Conservation (phyloP, 805 yeast species). For the Sungouiella blattae region DNA sequence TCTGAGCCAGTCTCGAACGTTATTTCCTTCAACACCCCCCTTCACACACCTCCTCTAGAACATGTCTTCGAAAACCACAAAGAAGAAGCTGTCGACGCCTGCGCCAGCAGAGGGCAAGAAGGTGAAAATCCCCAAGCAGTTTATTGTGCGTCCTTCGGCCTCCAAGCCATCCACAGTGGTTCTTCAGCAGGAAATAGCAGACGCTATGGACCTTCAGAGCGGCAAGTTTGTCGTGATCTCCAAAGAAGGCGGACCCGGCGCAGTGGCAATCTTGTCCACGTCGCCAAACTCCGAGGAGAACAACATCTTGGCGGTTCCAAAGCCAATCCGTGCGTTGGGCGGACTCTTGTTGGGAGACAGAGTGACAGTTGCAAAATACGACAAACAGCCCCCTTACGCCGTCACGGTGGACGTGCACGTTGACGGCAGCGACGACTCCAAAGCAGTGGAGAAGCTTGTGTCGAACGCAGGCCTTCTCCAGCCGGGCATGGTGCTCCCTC, state of each 20-base stretch:
- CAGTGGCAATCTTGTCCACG: slow-evolving; percentile 43
- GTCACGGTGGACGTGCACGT: slow-evolving; percentile 7
- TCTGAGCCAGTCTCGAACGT: too few species aligned
- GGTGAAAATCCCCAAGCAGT: slow-evolving; percentile 38
- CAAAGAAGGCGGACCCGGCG: slow-evolving; percentile 45
- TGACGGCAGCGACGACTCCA: neutral
- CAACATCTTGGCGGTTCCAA: slow-evolving; percentile 27
- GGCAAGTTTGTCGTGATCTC: slow-evolving; percentile 47
- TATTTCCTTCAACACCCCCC: too few species aligned
- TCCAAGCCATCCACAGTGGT: slow-evolving; percentile 27
- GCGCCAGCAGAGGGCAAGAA: slow-evolving; percentile 24
- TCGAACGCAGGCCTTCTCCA: neutral
- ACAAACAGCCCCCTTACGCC: slow-evolving; percentile 43
- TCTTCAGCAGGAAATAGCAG: slow-evolving; percentile 43
- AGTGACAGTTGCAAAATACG: slow-evolving; percentile 42
- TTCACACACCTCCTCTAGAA: too few species aligned
- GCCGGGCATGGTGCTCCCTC: neutral
- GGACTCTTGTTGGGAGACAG: slow-evolving; percentile 49
- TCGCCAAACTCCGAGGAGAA: slow-evolving; percentile 35
- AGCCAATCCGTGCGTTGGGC: slow-evolving; percentile 26
- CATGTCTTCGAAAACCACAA: slow-evolving; percentile 21
- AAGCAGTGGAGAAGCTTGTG: neutral
- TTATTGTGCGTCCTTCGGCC: slow-evolving; percentile 35
- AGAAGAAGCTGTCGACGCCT: slow-evolving; percentile 18
- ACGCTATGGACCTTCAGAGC: slow-evolving; percentile 41